phyloP scores from a whole-genome alignment of 345 rosid species.

The Rhizophora apiculata region DNA sequence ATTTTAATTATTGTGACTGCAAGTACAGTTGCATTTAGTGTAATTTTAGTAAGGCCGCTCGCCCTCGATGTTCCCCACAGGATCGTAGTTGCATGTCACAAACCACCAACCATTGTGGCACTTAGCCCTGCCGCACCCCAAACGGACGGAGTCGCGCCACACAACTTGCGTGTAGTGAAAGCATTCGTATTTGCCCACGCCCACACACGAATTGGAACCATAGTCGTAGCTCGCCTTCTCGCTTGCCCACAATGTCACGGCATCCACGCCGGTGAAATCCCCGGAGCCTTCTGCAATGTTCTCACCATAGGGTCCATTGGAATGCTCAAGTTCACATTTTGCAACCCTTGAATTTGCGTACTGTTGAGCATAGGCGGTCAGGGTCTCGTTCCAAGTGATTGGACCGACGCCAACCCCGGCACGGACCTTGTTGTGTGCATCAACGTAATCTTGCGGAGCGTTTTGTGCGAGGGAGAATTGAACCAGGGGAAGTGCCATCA shows the following conservation, averaged over 20 bases:
- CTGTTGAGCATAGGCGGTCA: conserved; percentile 19
- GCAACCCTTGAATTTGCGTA: conserved; percentile 9
- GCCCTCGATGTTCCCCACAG: conserved; percentile 20
- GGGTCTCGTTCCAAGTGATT: conserved; percentile 17
- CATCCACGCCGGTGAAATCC: conserved; percentile 5
- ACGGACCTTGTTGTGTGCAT: conserved; percentile 21
- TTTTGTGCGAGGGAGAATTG: neutral
- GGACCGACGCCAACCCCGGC: conserved; percentile 20
- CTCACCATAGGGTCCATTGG: conserved; percentile 30
- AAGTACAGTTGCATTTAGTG: too few relatives aligned
- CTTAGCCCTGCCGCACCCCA: conserved; percentile 28
- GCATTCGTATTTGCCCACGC: conserved; percentile 14
- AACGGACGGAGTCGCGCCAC: conserved; percentile 13
- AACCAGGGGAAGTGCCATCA: neutral
- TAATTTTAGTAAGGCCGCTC: conserved; percentile 17
- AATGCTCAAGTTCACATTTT: conserved; percentile 24
- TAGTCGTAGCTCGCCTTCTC: conserved; percentile 20
- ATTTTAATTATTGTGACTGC: too few relatives aligned
- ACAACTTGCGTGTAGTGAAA: conserved; percentile 39
- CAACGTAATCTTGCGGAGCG: conserved; percentile 14
- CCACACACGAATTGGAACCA: conserved; percentile 15
- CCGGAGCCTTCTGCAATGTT: conserved; percentile 27
- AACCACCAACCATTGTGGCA: conserved; percentile 28
- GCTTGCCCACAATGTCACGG: conserved; percentile 19
- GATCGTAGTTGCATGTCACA: conserved; percentile 32